Conservation (phyloP, 805 yeast genomes). For the Candida railenensis region DNA sequence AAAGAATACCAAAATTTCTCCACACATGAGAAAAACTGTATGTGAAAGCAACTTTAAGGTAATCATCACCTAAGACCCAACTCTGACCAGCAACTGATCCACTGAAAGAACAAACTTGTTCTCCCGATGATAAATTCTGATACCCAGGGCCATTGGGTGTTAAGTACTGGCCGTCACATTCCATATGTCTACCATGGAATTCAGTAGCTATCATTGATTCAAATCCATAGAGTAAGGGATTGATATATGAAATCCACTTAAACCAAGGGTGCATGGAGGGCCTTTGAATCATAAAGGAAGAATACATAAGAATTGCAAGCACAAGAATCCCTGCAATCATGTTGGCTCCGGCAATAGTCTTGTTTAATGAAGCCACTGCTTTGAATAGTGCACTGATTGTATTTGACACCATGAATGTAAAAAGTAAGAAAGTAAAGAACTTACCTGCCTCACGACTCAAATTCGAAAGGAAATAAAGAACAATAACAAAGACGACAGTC, state of each 20-base stretch:
- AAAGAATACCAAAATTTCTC: slow-evolving; percentile 48
- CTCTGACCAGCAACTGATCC: slow-evolving; percentile 19
- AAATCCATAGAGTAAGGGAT: slow-evolving; percentile 28
- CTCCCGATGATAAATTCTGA: slow-evolving; percentile 12
- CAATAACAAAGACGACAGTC: slow-evolving; percentile 20
- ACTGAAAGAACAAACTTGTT: slow-evolving; percentile 17
- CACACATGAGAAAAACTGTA: slow-evolving; percentile 42
- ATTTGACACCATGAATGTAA: slow-evolving; percentile 46
- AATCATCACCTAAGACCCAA: slow-evolving; percentile 32
- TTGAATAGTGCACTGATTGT: slow-evolving; percentile 55
- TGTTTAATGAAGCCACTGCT: slow-evolving; percentile 51
- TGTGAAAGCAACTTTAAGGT: slow-evolving; percentile 29
- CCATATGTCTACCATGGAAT: slow-evolving; percentile 28
- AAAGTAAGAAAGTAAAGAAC: slow-evolving; percentile 49
- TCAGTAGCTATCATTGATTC: slow-evolving; percentile 29
- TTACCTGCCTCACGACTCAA: slow-evolving; percentile 54
- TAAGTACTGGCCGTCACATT: slow-evolving; percentile 19
- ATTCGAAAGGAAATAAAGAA: slow-evolving; percentile 29
- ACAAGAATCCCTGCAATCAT: slow-evolving; percentile 51
- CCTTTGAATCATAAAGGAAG: slow-evolving; percentile 28
- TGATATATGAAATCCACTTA: slow-evolving; percentile 39
- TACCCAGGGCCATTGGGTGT: slow-evolving; percentile 27
- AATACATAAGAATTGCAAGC: slow-evolving; percentile 28
- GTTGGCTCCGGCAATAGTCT: slow-evolving; percentile 55
- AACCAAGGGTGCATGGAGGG: slow-evolving; percentile 36